Conservation (phyloP, 1,139 yeast genomes). For the Komagataea norvegica region DNA sequence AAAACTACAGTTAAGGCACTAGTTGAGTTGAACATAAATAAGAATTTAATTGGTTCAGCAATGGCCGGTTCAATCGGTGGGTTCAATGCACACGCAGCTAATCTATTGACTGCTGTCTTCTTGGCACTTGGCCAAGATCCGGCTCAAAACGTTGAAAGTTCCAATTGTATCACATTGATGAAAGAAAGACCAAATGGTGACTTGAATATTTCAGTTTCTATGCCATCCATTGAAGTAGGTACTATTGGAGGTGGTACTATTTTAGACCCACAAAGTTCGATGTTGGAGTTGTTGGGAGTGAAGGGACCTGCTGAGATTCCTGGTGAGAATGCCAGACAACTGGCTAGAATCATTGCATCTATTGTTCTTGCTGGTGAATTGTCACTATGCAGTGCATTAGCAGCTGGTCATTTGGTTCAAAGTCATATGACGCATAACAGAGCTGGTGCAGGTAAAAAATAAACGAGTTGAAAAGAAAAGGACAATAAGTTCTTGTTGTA, state of each 20-base stretch:
- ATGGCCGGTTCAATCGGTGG: conserved; percentile 99
- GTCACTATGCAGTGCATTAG: conserved; percentile 89
- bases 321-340: conserved; percentile 90
- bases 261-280: conserved; percentile 93
- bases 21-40: conserved; percentile 81
- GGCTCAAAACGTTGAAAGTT: conserved; percentile 95
- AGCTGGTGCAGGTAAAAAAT: conserved; percentile 37
- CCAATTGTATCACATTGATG: conserved; percentile 96
- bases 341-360: conserved; percentile 92
- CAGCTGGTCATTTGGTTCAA: conserved; percentile 97
- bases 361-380: conserved; percentile 96
- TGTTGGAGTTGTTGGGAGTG: conserved; percentile 91
- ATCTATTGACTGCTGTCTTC: conserved; percentile 87
- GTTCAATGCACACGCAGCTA: conserved; percentile 97
- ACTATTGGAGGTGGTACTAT: conserved; percentile 99
- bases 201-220: conserved; percentile 85
- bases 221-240: conserved; percentile 99
- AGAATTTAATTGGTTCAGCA: conserved; percentile 93
- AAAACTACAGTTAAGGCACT: conserved; percentile 91
- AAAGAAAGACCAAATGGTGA: conserved; percentile 73
- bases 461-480: not conserved
- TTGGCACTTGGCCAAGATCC: conserved; percentile 99
- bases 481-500: conserved; percentile 1
- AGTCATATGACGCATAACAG: conserved; percentile 97
- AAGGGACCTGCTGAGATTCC: conserved; percentile 93